Conservation (phyloP, 2,329 filamentous ascomycete genomes). For the Penicillium expansum region DNA sequence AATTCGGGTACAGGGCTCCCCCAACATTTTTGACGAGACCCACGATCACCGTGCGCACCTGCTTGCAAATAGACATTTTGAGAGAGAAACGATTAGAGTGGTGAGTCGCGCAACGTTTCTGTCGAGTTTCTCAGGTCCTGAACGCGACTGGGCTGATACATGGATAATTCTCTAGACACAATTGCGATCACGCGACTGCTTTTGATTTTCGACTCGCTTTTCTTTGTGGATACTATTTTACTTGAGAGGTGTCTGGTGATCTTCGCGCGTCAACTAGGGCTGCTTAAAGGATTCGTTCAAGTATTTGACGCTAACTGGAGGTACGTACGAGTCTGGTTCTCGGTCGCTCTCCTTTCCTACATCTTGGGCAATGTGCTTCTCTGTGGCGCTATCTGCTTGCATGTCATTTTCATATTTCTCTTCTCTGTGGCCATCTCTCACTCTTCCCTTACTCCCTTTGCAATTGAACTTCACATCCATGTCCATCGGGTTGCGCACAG, state of each 20-base stretch:
- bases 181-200: conserved; percentile 9
- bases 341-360: background rate
- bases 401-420: background rate
- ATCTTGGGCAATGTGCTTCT: background rate
- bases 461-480: background rate
- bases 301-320: background rate
- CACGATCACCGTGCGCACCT: conserved; percentile 21
- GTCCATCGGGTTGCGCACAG: too few relatives aligned
- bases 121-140: background rate
- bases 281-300: background rate
- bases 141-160: conserved; percentile 6
- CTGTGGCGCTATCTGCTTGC: background rate
- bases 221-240: background rate
- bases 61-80: conserved; percentile 27
- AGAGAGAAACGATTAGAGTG: conserved; percentile 28
- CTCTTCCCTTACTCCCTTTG: background rate
- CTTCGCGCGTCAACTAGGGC: background rate
- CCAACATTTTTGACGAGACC: conserved; percentile 24
- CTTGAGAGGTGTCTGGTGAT: background rate
- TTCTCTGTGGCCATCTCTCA: background rate
- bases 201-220: conserved; percentile 1
- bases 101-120: conserved; percentile 26
- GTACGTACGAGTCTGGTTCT: background rate
- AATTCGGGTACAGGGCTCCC: background rate
- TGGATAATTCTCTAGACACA: background rate